Conservation (phyloP, 345 rosid species). For the Salix caprea region DNA sequence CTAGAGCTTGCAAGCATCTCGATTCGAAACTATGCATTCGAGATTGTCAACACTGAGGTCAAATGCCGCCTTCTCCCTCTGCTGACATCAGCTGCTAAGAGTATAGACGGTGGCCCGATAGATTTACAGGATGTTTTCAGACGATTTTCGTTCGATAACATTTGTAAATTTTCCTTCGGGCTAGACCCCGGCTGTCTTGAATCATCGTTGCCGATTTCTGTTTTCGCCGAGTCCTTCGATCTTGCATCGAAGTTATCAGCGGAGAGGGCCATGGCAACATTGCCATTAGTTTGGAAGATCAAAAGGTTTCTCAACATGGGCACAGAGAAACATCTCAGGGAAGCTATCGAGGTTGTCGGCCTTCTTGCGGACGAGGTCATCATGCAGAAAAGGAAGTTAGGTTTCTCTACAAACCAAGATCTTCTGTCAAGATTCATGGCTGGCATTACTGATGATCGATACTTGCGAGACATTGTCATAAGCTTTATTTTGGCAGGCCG, state of each 20-base stretch:
- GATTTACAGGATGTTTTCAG: slow-evolving; percentile 62
- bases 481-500: slow-evolving; percentile 67
- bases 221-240: slow-evolving; percentile 58
- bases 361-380: slow-evolving; percentile 51
- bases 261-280: slow-evolving; percentile 52
- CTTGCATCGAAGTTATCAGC: slow-evolving; percentile 57
- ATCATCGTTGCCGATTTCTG: slow-evolving; percentile 44
- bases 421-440: slow-evolving; percentile 66
- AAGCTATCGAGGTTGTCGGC: slow-evolving; percentile 40
- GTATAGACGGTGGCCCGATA: slow-evolving; percentile 1
- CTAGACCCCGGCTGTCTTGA: slow-evolving; percentile 63
- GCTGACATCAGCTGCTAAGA: slow-evolving; percentile 22
- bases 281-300: slow-evolving; percentile 53
- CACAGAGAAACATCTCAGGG: slow-evolving; percentile 49
- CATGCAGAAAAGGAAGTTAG: slow-evolving; percentile 36
- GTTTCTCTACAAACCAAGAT: slow-evolving; percentile 38
- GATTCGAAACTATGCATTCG: slow-evolving; percentile 47
- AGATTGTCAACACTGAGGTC: slow-evolving; percentile 49
- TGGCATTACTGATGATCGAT: slow-evolving; percentile 36
- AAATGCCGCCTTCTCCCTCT: slow-evolving; percentile 45
- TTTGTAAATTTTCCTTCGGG: slow-evolving; percentile 60
- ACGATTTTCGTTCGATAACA: slow-evolving; percentile 61
- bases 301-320: slow-evolving; percentile 61
- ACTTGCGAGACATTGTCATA: slow-evolving; percentile 57
- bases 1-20: slow-evolving; percentile 50